Evolutionary conservation across 371 early-diverging fungal genomes (phyloP).

Genomic region (Lichtheimia hyalospora): DNA sequence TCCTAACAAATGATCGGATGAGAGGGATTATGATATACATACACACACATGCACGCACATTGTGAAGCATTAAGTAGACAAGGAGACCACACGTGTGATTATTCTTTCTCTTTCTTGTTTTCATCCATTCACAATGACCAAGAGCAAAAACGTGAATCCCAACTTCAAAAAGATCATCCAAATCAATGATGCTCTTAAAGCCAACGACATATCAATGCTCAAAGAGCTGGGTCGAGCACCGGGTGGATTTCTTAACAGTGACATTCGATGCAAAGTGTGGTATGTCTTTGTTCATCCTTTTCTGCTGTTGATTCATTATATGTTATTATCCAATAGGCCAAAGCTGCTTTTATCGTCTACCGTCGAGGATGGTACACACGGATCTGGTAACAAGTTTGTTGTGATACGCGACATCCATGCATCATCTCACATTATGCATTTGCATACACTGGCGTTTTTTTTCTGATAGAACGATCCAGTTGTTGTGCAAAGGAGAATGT

Average conservation of each 20-base stretch:
- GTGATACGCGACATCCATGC: constrained; percentile 17
- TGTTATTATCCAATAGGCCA: background rate
- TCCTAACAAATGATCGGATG: too few relatives aligned
- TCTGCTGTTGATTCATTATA: background rate
- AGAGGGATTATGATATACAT: too few relatives aligned
- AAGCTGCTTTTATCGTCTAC: constrained; percentile 28
- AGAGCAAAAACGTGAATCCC: background rate
- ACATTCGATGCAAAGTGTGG: constrained; percentile 57
- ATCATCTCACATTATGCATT: background rate
- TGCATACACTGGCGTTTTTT: background rate
- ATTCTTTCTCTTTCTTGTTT: constrained; percentile 2
- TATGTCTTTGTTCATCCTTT: constrained; percentile 15
- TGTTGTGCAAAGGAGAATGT: background rate
- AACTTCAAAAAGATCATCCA: background rate
- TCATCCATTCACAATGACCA: background rate
- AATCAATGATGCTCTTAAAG: constrained; percentile 56
- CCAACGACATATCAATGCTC: constrained; percentile 42
- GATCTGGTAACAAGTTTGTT: constrained; percentile 30
- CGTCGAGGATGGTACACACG: too few relatives aligned
- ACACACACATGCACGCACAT: too few relatives aligned
- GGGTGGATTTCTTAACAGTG: constrained; percentile 53
- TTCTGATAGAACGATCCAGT: constrained; percentile 11
- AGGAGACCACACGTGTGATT: background rate
- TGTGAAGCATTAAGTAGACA: too few relatives aligned
- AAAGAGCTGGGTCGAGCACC: constrained; percentile 46